These are phyloP conservation scores for Phlebiopsis flavidoalba DNA, from an alignment of 768 basidiomycete species.

Conservation along the genomic window DNA sequence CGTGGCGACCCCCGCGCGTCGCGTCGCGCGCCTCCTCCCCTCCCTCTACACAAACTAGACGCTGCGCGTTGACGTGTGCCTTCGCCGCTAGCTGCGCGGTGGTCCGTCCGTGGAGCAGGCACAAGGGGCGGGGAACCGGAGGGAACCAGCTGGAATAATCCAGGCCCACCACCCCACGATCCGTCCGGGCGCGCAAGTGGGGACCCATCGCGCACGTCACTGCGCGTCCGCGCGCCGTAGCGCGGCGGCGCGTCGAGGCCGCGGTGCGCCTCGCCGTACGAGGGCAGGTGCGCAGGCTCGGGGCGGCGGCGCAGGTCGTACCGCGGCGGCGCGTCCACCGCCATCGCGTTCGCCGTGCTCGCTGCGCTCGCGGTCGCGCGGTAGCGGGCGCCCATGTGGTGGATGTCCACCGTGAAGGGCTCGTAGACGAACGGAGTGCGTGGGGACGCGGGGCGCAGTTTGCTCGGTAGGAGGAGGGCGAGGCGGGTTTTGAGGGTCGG, in stretches of 20 bases:
- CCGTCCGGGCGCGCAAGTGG: too few relatives aligned
- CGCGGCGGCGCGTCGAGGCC: background rate
- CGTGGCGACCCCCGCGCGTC: background rate
- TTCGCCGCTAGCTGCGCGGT: too few relatives aligned
- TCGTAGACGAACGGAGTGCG: background rate
- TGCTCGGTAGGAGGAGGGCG: background rate
- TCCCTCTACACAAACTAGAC: too few relatives aligned
- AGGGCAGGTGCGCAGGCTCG: background rate
- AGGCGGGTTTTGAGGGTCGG: background rate
- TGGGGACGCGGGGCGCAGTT: background rate
- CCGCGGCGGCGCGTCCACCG: too few relatives aligned
- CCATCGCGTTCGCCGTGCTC: too few relatives aligned
- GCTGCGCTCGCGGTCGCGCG: background rate
- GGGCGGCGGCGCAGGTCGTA: background rate
- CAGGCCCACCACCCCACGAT: too few relatives aligned
- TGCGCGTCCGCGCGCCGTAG: background rate
- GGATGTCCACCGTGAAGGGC: background rate
- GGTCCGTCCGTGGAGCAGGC: too few relatives aligned
- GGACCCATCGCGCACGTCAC: too few relatives aligned
- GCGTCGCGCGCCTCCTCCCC: background rate
- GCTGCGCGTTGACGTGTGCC: too few relatives aligned
- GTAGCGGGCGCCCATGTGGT: background rate
- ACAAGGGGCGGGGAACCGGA: too few relatives aligned
- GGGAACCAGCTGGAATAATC: too few relatives aligned
- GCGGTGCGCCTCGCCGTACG: background rate